Percentiles rank a stretch among this genome's conserved stretches.
Conservation (phyloP, 2,329 filamentous ascomycete genomes). For the Botrytis tulipae region DNA sequence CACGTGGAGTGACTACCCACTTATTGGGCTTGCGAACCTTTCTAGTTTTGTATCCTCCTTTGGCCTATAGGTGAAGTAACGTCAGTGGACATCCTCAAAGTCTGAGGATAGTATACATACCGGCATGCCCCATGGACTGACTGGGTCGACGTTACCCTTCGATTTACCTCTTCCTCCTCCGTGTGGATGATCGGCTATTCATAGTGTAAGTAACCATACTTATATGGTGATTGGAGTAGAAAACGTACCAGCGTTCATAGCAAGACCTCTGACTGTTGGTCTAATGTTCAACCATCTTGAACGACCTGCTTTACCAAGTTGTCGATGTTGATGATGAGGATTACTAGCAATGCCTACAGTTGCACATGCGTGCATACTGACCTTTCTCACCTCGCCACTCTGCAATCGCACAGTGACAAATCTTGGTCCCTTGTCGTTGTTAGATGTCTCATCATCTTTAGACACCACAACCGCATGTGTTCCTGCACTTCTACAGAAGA, state of each 20-base stretch:
- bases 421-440: conserved; percentile 56
- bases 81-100: not conserved
- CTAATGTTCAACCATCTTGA: conserved; percentile 91
- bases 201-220: not conserved
- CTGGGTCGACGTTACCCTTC: conserved; percentile 94
- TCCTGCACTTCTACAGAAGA: conserved; percentile 92
- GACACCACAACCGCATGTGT: conserved; percentile 86
- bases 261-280: conserved; percentile 92
- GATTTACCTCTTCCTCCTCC: conserved; percentile 99
- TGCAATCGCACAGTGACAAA: conserved; percentile 84
- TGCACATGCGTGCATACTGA: conserved; percentile 88
- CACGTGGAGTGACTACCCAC: conserved; percentile 79
- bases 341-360: conserved; percentile 96
- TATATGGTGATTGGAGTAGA: conserved; percentile 24
- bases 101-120: conserved; percentile 55
- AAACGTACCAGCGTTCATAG: conserved; percentile 87
- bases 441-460: conserved; percentile 74
- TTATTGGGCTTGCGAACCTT: conserved; percentile 87
- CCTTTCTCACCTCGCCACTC: conserved; percentile 86
- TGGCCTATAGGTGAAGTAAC: conserved; percentile 52
- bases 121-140: conserved; percentile 93
- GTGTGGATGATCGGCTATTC: conserved; percentile 84
- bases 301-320: conserved; percentile 92
- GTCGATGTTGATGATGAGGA: conserved; percentile 81
- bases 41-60: conserved; percentile 89